Evolutionary conservation across 139 green algal genomes (phyloP).

Genomic region (Parachlorella kessleri): DNA sequence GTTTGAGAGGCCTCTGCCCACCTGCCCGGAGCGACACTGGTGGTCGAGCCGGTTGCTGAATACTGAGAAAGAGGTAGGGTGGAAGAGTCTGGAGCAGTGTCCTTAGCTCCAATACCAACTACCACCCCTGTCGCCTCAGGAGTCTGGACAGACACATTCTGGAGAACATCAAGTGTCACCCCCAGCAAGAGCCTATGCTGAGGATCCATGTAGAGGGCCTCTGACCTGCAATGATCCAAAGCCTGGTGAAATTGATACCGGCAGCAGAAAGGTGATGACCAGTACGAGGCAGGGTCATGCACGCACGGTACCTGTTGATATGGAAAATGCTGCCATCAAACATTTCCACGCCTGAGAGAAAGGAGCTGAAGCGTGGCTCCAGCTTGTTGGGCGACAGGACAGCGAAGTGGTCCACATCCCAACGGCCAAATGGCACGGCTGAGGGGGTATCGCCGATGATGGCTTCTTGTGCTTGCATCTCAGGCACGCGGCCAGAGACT

Average conservation of each 20-base stretch:
- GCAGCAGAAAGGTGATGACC: neutral
- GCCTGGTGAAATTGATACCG: neutral
- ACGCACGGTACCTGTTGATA: constrained; percentile 30
- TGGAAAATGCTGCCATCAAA: constrained; percentile 53
- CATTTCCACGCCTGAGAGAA: constrained; percentile 47
- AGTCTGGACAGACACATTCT: neutral
- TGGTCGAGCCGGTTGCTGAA: constrained; percentile 72
- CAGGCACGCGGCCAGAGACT: neutral
- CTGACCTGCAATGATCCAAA: constrained; percentile 8
- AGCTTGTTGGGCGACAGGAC: neutral
- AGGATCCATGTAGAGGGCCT: constrained; percentile 63
- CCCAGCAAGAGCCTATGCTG: constrained; percentile 80
- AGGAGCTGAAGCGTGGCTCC: constrained; percentile 56
- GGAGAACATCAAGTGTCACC: constrained; percentile 35
- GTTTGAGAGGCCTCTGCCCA: constrained; percentile 22
- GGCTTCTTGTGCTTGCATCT: no score
- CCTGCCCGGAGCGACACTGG: constrained; percentile 39
- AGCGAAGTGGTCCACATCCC: constrained; percentile 37
- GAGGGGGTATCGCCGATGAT: neutral
- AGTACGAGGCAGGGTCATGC: no score
- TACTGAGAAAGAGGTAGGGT: constrained; percentile 52
- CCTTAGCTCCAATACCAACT: constrained; percentile 40
- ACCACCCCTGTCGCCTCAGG: constrained; percentile 8
- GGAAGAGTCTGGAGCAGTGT: constrained; percentile 5
- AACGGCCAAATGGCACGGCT: constrained; percentile 38